phyloP scores from a whole-genome alignment of 371 early-diverging fungal genomes.

The Dichotomocladium elegans region DNA sequence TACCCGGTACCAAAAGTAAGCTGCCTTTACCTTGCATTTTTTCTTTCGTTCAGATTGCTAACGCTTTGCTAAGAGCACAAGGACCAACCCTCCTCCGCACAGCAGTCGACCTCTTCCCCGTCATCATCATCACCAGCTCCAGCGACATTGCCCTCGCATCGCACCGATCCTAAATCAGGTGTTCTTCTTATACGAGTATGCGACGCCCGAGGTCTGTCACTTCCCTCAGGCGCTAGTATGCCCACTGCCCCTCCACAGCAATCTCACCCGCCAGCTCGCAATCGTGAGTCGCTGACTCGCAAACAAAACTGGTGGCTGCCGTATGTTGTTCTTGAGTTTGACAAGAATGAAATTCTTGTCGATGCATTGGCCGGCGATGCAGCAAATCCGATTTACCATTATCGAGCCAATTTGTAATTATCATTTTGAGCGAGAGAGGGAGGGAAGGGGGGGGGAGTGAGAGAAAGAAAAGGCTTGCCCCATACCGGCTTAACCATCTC shows the following conservation, averaged over 20 bases:
- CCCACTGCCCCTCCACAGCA: slow-evolving; percentile 30
- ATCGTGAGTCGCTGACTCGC: slow-evolving; percentile 68
- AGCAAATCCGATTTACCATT: slow-evolving; percentile 77
- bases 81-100: slow-evolving; percentile 12
- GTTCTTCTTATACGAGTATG: slow-evolving; percentile 19
- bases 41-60: background rate
- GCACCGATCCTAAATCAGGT: slow-evolving; percentile 9
- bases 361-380: slow-evolving; percentile 76
- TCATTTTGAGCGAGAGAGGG: too few relatives aligned
- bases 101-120: slow-evolving; percentile 2
- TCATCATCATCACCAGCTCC: slow-evolving; percentile 3
- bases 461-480: too few relatives aligned
- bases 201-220: slow-evolving; percentile 7
- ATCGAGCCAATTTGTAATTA: slow-evolving; percentile 87
- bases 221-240: slow-evolving; percentile 5
- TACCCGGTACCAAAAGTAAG: slow-evolving; percentile 37
- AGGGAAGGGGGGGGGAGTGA: too few relatives aligned
- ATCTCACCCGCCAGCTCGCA: slow-evolving; percentile 20
- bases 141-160: slow-evolving; percentile 4
- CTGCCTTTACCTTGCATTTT: too few relatives aligned
- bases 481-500: slow-evolving; percentile 1
- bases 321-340: slow-evolving; percentile 89
- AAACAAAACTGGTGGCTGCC: slow-evolving; percentile 79
- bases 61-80: slow-evolving; percentile 26
- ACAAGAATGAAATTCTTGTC: slow-evolving; percentile 89